phyloP scores from a whole-genome alignment of 495 filamentous ascomycete genomes.

The Neurospora sp. region DNA sequence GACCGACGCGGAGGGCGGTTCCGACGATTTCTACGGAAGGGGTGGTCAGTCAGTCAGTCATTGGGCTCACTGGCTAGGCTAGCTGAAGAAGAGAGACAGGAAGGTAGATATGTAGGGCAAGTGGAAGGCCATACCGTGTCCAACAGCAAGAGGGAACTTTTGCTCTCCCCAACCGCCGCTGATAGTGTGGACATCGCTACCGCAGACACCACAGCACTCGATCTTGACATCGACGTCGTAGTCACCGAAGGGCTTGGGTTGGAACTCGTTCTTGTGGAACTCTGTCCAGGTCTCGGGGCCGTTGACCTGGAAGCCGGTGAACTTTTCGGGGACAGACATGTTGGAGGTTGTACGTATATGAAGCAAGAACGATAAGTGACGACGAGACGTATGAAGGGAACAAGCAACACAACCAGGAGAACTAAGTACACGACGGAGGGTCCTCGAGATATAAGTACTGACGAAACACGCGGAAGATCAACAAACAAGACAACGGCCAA shows the following conservation, averaged over 20 bases:
- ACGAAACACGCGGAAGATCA: not conserved
- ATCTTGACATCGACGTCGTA: conserved; percentile 50
- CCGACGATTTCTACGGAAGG: conserved; percentile 28
- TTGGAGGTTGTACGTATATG: not conserved
- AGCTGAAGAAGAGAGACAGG: not conserved
- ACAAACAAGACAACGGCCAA: not conserved
- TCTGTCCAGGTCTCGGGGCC: conserved; percentile 40
- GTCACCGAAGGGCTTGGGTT: conserved; percentile 47
- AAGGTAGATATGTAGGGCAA: not conserved
- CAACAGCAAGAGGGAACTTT: conserved; percentile 42
- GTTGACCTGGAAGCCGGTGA: conserved; percentile 46
- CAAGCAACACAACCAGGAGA: not conserved
- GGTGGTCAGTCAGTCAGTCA: too few relatives aligned
- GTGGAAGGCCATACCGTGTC: conserved; percentile 32
- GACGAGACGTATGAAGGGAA: not conserved
- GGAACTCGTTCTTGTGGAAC: conserved; percentile 47
- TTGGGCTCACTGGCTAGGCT: not conserved
- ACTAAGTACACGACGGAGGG: not conserved
- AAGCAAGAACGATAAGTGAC: not conserved
- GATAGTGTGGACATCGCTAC: conserved; percentile 47
- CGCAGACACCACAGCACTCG: conserved; percentile 45
- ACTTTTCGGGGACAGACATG: conserved; percentile 30
- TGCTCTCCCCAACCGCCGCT: conserved; percentile 45
- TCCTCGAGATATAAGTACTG: not conserved
- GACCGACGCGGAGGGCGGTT: conserved; percentile 41